phyloP scores from a whole-genome alignment of 2,329 filamentous ascomycete species.

The Fusarium nurragi region DNA sequence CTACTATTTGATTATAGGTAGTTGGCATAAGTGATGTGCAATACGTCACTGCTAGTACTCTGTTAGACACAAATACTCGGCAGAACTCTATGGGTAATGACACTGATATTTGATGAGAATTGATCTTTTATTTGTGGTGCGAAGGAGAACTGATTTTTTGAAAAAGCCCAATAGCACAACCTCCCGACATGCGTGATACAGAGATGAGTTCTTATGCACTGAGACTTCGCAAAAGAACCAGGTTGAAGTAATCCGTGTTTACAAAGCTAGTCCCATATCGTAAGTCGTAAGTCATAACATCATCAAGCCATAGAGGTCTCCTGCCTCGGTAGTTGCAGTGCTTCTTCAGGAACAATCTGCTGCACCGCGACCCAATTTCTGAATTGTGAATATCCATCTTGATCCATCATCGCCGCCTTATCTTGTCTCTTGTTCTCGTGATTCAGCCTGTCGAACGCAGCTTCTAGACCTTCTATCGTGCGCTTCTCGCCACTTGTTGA shows the following conservation, averaged over 20 bases:
- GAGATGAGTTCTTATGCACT: too few species aligned
- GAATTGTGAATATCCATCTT: slow-evolving; percentile 34
- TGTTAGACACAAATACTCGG: not conserved
- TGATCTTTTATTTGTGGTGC: not conserved
- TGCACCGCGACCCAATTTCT: slow-evolving; percentile 36
- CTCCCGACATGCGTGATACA: too few species aligned
- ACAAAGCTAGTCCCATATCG: not conserved
- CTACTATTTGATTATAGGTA: not conserved
- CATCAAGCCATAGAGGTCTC: slow-evolving; percentile 3
- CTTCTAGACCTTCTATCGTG: slow-evolving; percentile 19
- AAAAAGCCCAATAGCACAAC: not conserved
- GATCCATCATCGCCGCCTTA: not conserved
- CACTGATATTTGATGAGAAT: not conserved
- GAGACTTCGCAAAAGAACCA: too few species aligned
- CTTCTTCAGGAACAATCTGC: slow-evolving; percentile 26
- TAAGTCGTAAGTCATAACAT: not conserved
- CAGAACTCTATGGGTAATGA: not conserved
- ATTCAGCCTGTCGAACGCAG: slow-evolving; percentile 13
- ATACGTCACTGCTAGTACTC: not conserved
- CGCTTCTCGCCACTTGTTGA: slow-evolving; percentile 23
- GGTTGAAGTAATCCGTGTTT: too few species aligned
- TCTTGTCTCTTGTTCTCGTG: not conserved
- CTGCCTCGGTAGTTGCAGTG: slow-evolving; percentile 7
- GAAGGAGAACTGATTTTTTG: not conserved
- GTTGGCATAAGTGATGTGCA: not conserved